Conservation (phyloP, 2,329 filamentous ascomycete species). For the Penicillium sp. region DNA sequence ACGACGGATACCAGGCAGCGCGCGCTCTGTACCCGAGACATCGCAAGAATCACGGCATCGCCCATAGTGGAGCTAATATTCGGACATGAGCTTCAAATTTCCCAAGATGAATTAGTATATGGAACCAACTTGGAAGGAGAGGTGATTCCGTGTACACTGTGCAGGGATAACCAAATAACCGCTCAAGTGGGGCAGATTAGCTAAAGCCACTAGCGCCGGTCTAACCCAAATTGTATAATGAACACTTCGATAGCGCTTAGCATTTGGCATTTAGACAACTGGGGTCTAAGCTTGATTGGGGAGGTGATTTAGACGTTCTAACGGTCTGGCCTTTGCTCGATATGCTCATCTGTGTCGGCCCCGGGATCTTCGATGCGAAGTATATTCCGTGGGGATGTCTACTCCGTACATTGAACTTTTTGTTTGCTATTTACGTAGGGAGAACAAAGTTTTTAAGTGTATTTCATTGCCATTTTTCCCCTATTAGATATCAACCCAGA, state of each 20-base stretch:
- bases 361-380: background rate
- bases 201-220: background rate
- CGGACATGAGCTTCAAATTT: background rate
- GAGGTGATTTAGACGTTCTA: background rate
- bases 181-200: background rate
- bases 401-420: background rate
- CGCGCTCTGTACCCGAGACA: background rate
- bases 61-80: background rate
- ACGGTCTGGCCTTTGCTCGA: background rate
- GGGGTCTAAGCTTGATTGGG: background rate
- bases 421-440: background rate
- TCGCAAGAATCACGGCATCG: background rate
- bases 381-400: background rate
- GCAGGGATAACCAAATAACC: conserved; percentile 8
- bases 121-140: no score
- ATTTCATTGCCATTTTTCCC: no score
- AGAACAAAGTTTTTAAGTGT: background rate
- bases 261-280: background rate
- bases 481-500: background rate
- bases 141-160: no score
- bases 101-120: background rate
- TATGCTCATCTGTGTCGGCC: background rate
- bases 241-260: conserved; percentile 8
- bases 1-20: background rate
- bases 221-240: conserved; percentile 15